Evolutionary conservation across 2,329 filamentous ascomycete genomes (phyloP).

Genomic region (Xylariaceae sp.): DNA sequence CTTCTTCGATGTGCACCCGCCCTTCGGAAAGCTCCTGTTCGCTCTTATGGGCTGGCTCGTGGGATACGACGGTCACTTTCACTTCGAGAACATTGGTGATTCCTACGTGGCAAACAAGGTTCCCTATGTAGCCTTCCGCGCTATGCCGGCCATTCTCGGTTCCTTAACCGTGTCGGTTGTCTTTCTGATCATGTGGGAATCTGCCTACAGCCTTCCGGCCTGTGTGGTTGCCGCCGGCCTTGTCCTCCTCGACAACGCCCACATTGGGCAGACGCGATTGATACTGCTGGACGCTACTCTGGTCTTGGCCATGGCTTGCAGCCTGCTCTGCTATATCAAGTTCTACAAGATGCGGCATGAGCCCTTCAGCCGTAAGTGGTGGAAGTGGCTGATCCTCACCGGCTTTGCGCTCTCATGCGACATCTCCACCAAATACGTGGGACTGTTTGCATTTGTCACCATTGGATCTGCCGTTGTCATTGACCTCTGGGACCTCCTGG

Average conservation of each 20-base stretch:
- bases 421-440: slow-evolving; percentile 98
- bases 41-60: slow-evolving; percentile 96
- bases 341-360: slow-evolving; percentile 94
- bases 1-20: slow-evolving; percentile 99
- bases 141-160: slow-evolving; percentile 85
- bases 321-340: slow-evolving; percentile 86
- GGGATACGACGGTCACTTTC: slow-evolving; percentile 92
- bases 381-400: slow-evolving; percentile 97
- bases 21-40: slow-evolving; percentile 96
- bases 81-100: slow-evolving; percentile 98
- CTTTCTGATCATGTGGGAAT: slow-evolving; percentile 99
- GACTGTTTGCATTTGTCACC: slow-evolving; percentile 92
- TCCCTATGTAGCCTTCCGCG: slow-evolving; percentile 91
- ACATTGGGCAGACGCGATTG: slow-evolving; percentile 90
- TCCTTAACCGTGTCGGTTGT: slow-evolving; percentile 88
- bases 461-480: slow-evolving; percentile 91
- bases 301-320: slow-evolving; percentile 93
- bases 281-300: slow-evolving; percentile 93
- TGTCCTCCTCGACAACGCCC: slow-evolving; percentile 92
- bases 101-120: slow-evolving; percentile 97
- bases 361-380: slow-evolving; percentile 93
- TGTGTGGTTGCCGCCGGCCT: slow-evolving; percentile 80
- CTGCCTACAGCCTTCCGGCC: slow-evolving; percentile 90
- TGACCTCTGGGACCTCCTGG: slow-evolving; percentile 89
- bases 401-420: slow-evolving; percentile 93